Base-by-base conservation (phyloP, 768 basidiomycete genomes). In the Leucocoprinus leucothites region DNA sequence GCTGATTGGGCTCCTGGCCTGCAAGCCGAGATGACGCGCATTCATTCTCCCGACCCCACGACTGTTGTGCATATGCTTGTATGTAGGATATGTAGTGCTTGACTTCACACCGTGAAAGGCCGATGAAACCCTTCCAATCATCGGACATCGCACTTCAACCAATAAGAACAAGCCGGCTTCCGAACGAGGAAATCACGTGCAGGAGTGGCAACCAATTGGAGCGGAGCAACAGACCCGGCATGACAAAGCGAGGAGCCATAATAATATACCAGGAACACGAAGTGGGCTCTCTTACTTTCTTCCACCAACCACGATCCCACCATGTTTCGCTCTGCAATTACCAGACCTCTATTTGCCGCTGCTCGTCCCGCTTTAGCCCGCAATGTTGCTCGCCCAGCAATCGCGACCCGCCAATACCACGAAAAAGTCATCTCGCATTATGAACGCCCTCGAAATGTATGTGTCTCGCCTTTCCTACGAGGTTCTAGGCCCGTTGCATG, bases 371-470 rank as follows among this genome's bases (percentile, higher is more conserved):
- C 60, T 49, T 62, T 72, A 41, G 58, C 74, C 26, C 74, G 74
- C 52, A 61, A 74, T 28, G 65, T 71, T 24, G 51, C 79, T 9
- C 70, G 78, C 2, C 83, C 86, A n/a, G 47, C 19, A 21, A 65
- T 80, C 18, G 68, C 81, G 51, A 75, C 79, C 62, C 85, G 94
- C 64, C 79, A 76, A 3, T 98, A 98, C 68, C 95, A 98, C 67
- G 93, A 95, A 70, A 97, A 98, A 66, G 96, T 98, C 48, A 93
- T 95, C 60, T 89, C 91, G 22, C 97, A 98, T 74, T 98, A 98
- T 71, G 96, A 98, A 79, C 85, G 82, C 72, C 97, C 97, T 61
- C 85, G 90, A 79, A 99, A 99, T 75, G 96, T 98, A 64, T 51
- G 89, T 82, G 61, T 44, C 44, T 66, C 60, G 59, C 62, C 66